Conservation (phyloP, 192 early-diverging fungal genomes). For the Obelidium mucronatum region DNA sequence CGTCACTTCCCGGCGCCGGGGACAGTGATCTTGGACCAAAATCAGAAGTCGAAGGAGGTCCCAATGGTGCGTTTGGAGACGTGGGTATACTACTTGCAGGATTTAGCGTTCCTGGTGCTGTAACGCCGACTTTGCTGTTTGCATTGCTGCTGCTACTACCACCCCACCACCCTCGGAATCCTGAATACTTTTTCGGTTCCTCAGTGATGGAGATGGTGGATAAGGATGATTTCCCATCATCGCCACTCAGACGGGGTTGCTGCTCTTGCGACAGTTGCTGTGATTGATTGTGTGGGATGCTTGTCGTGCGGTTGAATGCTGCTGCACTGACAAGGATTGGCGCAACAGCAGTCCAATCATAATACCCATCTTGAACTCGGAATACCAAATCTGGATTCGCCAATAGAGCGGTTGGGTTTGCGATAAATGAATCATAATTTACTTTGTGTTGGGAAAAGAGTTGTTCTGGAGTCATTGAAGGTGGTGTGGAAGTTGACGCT, state of each 20-base stretch:
- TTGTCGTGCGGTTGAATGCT: too few relatives aligned
- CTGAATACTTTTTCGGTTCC: conserved; percentile 6
- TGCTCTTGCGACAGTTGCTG: too few relatives aligned
- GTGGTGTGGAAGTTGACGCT: neutral
- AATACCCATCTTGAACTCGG: conserved; percentile 67
- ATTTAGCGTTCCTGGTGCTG: too few relatives aligned
- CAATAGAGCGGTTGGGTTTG: conserved; percentile 59
- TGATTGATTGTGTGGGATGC: too few relatives aligned
- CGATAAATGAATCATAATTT: conserved; percentile 60
- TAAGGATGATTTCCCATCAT: too few relatives aligned
- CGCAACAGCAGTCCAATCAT: conserved; percentile 64
- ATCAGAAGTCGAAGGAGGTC: too few relatives aligned
- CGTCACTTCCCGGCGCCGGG: neutral
- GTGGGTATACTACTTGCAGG: too few relatives aligned
- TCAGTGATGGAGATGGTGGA: too few relatives aligned
- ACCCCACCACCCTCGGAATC: conserved; percentile 50
- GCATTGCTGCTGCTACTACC: too few relatives aligned
- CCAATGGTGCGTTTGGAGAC: too few relatives aligned
- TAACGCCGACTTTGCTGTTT: too few relatives aligned
- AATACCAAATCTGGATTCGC: conserved; percentile 61
- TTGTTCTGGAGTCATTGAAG: conserved; percentile 41
- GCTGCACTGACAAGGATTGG: conserved; percentile 67
- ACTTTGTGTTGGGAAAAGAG: conserved; percentile 61
- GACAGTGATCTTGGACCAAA: neutral
- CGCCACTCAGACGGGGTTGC: too few relatives aligned